Evolutionary conservation across 495 filamentous ascomycete species (phyloP).

Genomic region (Amniculicola lignicola): DNA sequence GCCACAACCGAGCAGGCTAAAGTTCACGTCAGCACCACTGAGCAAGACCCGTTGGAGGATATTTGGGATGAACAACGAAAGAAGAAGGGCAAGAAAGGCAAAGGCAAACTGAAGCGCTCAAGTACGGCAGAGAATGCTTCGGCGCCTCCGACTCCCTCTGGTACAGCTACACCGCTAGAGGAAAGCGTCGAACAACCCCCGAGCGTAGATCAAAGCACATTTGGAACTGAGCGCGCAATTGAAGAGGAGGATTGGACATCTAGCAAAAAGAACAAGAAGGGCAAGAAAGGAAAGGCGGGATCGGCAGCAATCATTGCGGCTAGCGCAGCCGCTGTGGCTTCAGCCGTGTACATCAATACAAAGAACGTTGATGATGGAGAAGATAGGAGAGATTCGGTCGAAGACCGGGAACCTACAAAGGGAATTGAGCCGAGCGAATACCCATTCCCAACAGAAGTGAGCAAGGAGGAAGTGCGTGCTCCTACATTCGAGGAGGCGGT

Average conservation of each 20-base stretch:
- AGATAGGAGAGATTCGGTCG: neutral
- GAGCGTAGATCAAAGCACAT: neutral
- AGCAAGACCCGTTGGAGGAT: conserved; percentile 24
- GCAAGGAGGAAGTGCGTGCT: neutral
- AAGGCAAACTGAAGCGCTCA: conserved; percentile 22
- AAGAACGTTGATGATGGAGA: neutral
- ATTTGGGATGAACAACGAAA: conserved; percentile 36
- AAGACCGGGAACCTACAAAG: conserved; percentile 2
- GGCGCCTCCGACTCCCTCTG: neutral
- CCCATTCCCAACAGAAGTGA: conserved; percentile 2
- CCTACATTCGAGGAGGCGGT: neutral
- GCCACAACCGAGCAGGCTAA: no score
- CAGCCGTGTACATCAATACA: neutral
- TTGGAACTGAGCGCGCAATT: neutral
- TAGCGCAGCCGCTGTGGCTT: conserved; percentile 4
- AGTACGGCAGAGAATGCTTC: conserved; percentile 19
- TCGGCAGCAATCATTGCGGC: neutral
- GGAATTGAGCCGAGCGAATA: conserved; percentile 6
- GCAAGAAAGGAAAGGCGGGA: conserved; percentile 28
- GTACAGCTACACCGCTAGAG: conserved; percentile 2
- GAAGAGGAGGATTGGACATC: conserved; percentile 20
- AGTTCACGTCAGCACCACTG: no score
- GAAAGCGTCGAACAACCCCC: neutral
- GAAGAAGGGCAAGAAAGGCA: conserved; percentile 34
- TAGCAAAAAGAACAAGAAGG: conserved; percentile 32